Base-by-base conservation (phyloP, 2,329 filamentous ascomycete genomes). In the Lachnellula arida region DNA sequence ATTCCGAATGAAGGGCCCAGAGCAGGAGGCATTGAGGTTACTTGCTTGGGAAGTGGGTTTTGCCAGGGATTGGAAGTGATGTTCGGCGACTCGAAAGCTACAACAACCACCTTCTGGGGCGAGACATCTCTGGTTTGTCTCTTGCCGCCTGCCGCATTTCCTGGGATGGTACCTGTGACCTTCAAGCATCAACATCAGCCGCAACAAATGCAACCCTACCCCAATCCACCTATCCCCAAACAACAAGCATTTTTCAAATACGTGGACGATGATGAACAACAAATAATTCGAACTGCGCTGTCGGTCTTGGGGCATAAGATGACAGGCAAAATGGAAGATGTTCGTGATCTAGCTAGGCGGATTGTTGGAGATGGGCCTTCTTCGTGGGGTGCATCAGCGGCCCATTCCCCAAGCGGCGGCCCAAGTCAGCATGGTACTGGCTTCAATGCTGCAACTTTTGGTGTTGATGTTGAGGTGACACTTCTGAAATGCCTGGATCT, bases 11-110 rank as follows among this genome's bases (percentile, higher is more conserved):
- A 95, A 70, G 91, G 91, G 0, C 89, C 91, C 6, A 89, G 86
- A 56, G 84, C 83, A 37, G 91, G 91, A 57, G 91, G 91, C 43
- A 91, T 90, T 51, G 91, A 97, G 70, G 90, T 96, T 3, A 93
- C 89, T 0, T 82, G 94, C 54, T 77, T 96, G 8, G 91, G 92
- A 17, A 88, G 85, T 61, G 84, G 86, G 14, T 96, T 96, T 69
- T 86, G 85, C 61, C 86, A 88, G 72, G 84, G 84, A 1, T 79
- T 95, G 59, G 88, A 92, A 60, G 89, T 96, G 53, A 88, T 91
- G 72, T 97, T 97, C 70, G 92, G 92, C 19, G 83, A 87, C 59
- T 78, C 76, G 15, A 74, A 81, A 47, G 84, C 84, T 17, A 84
- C 81, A 0, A 82, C 81, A 1, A 85, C 82, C 2, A 84, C 81